phyloP scores from a whole-genome alignment of 2,329 filamentous ascomycete genomes.

The Massarina eburnea region DNA sequence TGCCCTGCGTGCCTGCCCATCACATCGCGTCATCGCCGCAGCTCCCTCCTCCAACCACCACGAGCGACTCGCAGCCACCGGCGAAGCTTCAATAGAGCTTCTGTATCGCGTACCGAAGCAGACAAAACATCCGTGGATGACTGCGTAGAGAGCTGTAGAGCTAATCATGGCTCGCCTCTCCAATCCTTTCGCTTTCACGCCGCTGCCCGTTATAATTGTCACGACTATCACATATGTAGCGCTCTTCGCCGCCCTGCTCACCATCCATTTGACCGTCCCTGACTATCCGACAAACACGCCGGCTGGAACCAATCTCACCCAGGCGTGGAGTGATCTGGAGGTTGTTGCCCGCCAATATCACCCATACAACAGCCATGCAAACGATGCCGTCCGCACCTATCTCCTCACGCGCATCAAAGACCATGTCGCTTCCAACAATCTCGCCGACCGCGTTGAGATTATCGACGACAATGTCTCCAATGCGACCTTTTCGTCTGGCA shows the following conservation, averaged over 20 bases:
- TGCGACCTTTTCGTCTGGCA: constrained; percentile 65
- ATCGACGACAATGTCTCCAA: constrained; percentile 82
- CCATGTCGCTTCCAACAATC: constrained; percentile 65
- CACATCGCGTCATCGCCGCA: constrained; percentile 4
- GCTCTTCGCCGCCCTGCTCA: constrained; percentile 70
- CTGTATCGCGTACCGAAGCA: neutral
- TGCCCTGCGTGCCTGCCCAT: too few relatives aligned
- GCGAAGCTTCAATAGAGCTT: neutral
- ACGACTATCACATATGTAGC: constrained; percentile 75
- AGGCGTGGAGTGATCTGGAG: constrained; percentile 85
- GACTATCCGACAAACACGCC: constrained; percentile 59
- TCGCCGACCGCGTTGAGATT: constrained; percentile 57
- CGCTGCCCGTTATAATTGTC: constrained; percentile 79
- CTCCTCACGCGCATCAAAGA: constrained; percentile 69
- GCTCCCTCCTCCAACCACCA: constrained; percentile 3
- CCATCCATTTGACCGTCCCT: constrained; percentile 77
- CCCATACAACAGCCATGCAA: constrained; percentile 83
- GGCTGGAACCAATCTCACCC: constrained; percentile 73
- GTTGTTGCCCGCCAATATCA: constrained; percentile 74
- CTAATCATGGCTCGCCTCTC: constrained; percentile 36
- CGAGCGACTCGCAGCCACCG: neutral
- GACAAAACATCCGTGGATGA: constrained; percentile 1
- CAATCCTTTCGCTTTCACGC: constrained; percentile 70
- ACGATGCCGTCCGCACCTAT: constrained; percentile 78
- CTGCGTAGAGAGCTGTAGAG: constrained; percentile 13